Evolutionary conservation across 139 green algal species (phyloP).

Genomic region (Zygnema cylindricum): DNA sequence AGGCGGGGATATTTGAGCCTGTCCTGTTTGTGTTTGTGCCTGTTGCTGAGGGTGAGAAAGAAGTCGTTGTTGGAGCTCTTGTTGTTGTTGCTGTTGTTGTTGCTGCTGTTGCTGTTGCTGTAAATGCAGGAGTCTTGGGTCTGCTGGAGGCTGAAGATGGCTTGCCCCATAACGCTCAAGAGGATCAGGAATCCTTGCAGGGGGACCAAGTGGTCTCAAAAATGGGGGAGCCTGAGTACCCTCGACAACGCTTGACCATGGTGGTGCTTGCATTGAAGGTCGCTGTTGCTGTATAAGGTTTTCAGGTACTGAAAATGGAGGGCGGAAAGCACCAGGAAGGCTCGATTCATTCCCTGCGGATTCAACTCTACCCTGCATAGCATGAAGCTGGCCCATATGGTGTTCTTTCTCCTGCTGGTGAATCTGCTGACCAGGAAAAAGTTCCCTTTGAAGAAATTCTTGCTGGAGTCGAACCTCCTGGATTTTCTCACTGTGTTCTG

Average conservation of each 20-base stretch:
- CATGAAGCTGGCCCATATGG: neutral
- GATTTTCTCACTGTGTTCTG: neutral
- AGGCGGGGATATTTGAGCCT: neutral
- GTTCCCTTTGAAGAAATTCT: neutral
- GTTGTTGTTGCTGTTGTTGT: constrained; percentile 19
- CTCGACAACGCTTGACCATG: neutral
- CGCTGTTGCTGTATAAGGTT: neutral
- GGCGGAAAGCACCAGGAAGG: neutral
- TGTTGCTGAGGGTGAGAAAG: constrained; percentile 8
- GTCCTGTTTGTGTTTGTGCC: neutral
- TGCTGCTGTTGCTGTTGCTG: constrained; percentile 47
- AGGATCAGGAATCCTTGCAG: neutral
- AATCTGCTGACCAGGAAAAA: neutral
- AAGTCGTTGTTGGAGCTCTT: neutral
- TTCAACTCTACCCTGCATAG: neutral
- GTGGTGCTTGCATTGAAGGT: neutral
- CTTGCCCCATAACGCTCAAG: neutral
- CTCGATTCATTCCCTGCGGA: neutral
- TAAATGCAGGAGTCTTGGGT: neutral
- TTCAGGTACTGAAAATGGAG: neutral
- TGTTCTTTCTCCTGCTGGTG: neutral
- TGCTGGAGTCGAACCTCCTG: neutral
- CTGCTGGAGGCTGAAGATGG: neutral
- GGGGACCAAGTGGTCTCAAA: neutral
- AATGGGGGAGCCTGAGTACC: neutral